These are phyloP conservation scores for Fusarium sp. DNA, from an alignment of 2,329 filamentous ascomycete genomes.

Conservation along the genomic window DNA sequence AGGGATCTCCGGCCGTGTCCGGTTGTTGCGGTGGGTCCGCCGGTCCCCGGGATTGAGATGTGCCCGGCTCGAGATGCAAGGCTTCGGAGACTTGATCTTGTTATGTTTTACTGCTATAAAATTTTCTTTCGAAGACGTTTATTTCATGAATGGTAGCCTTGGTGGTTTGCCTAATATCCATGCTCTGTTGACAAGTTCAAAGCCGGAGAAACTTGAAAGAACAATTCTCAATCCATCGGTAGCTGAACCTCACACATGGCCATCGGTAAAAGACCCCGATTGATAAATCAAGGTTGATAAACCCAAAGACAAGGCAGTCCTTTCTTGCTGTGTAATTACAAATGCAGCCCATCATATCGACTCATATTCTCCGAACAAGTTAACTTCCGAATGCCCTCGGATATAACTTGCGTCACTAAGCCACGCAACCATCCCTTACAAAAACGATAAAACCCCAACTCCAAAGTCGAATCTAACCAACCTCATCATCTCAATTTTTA, in stretches of 20 bases:
- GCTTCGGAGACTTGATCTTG: background rate
- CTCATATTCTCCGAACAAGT: background rate
- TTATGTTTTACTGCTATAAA: background rate
- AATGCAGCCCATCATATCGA: background rate
- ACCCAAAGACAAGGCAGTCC: background rate
- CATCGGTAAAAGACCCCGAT: background rate
- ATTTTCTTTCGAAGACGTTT: background rate
- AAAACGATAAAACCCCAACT: constrained; percentile 16
- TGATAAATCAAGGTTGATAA: background rate
- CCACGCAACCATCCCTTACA: background rate
- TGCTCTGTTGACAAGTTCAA: background rate
- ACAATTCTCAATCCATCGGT: background rate
- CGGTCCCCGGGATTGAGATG: background rate
- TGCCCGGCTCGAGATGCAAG: background rate
- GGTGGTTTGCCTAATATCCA: background rate
- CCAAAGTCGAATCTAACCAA: background rate
- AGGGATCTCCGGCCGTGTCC: constrained; percentile 6
- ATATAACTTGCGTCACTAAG: constrained; percentile 23
- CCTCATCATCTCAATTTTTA: background rate
- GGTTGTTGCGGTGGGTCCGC: constrained; percentile 12
- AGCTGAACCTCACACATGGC: background rate
- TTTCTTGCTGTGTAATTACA: background rate
- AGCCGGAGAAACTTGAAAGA: background rate
- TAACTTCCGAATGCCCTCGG: constrained; percentile 42
- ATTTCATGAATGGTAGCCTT: background rate